A percentile compares a stretch with the other conserved stretches of the same genome.
phyloP scores from a whole-genome alignment of 2,329 filamentous ascomycete species.

The Huntiella bhutanensis region DNA sequence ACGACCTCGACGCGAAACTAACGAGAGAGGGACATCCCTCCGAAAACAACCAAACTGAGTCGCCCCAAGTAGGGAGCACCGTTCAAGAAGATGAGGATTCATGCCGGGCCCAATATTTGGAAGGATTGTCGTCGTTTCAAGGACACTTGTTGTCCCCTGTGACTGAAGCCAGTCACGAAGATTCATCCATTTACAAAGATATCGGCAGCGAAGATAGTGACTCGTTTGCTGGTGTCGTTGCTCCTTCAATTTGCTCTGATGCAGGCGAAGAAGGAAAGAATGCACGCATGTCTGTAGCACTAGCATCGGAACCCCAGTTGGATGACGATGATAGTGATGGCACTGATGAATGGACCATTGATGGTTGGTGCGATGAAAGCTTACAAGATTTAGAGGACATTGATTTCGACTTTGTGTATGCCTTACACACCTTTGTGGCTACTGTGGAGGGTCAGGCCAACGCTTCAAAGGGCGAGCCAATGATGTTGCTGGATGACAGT shows the following conservation, averaged over 20 bases:
- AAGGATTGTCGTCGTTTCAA: no score
- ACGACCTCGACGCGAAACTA: no score
- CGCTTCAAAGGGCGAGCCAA: slow-evolving; percentile 93
- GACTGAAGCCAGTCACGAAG: slow-evolving; percentile 1
- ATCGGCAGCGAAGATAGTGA: background rate
- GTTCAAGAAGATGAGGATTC: no score
- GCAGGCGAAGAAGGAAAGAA: slow-evolving; percentile 1
- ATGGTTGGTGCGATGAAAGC: slow-evolving; percentile 59
- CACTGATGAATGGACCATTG: slow-evolving; percentile 35
- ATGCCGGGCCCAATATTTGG: no score
- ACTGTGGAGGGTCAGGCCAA: slow-evolving; percentile 97
- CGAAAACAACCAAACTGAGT: no score
- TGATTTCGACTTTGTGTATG: slow-evolving; percentile 99
- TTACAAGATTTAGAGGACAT: slow-evolving; percentile 94
- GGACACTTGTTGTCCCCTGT: background rate
- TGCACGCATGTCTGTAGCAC: background rate
- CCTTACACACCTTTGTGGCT: slow-evolving; percentile 89
- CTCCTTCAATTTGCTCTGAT: background rate
- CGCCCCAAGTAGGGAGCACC: no score
- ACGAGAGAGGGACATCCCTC: no score
- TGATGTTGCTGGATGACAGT: slow-evolving; percentile 94
- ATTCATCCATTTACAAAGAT: background rate
- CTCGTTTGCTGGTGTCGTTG: background rate
- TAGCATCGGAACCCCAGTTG: slow-evolving; percentile 9
- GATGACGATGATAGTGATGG: slow-evolving; percentile 25